Evolutionary conservation across 2,329 filamentous ascomycete species (phyloP), one percentile per base, ranked within the genome.

Genomic region (Talaromyces sp.): DNA sequence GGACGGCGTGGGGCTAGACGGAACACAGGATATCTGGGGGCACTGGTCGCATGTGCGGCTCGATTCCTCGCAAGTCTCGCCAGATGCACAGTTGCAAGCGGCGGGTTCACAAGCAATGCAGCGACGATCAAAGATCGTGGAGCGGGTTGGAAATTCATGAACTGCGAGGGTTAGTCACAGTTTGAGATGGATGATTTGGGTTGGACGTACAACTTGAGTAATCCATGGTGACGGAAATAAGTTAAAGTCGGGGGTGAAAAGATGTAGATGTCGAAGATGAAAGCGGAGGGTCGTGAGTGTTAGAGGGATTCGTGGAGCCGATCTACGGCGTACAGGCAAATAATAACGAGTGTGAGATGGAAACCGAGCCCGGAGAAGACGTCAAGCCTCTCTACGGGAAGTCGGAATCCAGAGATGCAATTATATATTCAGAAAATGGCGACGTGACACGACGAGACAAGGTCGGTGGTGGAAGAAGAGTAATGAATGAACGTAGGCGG

Each of bases 31-130:
- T 33, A 84, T 85, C 33, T 76, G 77, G 5, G 87, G 81, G 73
- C 89, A 91, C 47, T 73, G 67, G 61, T 83, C 75, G 77, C 89
- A 91, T 33, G 82, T 84, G 63, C 81, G 79, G 34, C 82, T 81
- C 55, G 82, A 81, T 68, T 88, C 81, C 14, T 84, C 82, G 75
- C 88, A 90, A 62, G 83, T 81, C 67, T 86, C 75, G 68, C 79
- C 81, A 4, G 71, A 65, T 1, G 75, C 70, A 71, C 88, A 90
- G n/a, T 86, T 85, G 72, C 88, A 90, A 27, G 80, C 76, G 3
- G 86, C 75, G 42, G 71, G 69, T 8, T 75, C 66, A 72, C 88
- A 90, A 67, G 80, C 70, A 56, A 87, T 78, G 72, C 88, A 90
- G 55, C 71, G 69, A 65, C 73, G 69, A 50, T 53, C 50, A 31